These are phyloP conservation scores for Tausonia pullulans DNA, from an alignment of 1,284 basidiomycete species.

Conservation along the genomic window DNA sequence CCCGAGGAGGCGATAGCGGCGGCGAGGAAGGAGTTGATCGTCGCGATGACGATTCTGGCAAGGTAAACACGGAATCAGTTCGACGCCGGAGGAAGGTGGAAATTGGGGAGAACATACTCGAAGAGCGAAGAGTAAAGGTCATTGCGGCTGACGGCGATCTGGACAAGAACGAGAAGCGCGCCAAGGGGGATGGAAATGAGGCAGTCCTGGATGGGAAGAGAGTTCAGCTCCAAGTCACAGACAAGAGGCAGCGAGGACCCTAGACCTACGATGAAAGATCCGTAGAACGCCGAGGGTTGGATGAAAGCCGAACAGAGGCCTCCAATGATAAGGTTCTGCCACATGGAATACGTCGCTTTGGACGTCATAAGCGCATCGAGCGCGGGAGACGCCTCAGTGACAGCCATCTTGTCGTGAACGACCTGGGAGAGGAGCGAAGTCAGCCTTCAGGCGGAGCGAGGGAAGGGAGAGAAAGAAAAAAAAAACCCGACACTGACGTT, in stretches of 20 bases:
- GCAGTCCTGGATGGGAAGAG: slow-evolving; percentile 40
- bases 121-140: slow-evolving; percentile 79
- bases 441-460: background rate
- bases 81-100: background rate
- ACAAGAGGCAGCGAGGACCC: background rate
- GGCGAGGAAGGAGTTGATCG: slow-evolving; percentile 63
- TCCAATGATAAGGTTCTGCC: slow-evolving; percentile 61
- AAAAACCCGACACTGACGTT: slow-evolving; percentile 40
- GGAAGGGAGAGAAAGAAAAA: background rate
- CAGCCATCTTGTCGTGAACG: slow-evolving; percentile 74
- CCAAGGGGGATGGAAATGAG: slow-evolving; percentile 67
- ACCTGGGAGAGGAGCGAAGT: slow-evolving; percentile 40
- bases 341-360: slow-evolving; percentile 50
- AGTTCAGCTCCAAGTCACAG: background rate
- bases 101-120: slow-evolving; percentile 45
- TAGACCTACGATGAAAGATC: slow-evolving; percentile 49
- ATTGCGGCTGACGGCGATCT: slow-evolving; percentile 59
- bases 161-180: slow-evolving; percentile 62
- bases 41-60: slow-evolving; percentile 61
- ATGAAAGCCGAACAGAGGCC: slow-evolving; percentile 74
- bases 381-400: slow-evolving; percentile 61
- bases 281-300: slow-evolving; percentile 45
- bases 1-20: slow-evolving; percentile 60
- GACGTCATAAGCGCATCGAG: slow-evolving; percentile 64
- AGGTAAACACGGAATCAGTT: background rate